A percentile compares a stretch with the other conserved stretches of the same genome.
These are phyloP conservation scores for Salix exigua DNA, from an alignment of 345 rosid genomes.

Conservation along the genomic window DNA sequence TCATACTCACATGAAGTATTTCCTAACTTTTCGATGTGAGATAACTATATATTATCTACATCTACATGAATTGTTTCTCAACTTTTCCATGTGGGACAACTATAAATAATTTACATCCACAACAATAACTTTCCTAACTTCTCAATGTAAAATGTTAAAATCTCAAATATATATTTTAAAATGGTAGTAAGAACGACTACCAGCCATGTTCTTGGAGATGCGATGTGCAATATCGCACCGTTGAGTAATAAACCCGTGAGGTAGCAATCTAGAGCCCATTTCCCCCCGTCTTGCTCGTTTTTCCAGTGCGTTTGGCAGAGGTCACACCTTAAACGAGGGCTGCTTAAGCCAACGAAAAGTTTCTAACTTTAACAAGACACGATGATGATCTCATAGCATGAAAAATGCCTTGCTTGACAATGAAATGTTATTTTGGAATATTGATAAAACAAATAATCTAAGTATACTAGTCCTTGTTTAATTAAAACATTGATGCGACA, in stretches of 20 bases:
- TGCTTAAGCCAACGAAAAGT: neutral
- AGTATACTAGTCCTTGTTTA: neutral
- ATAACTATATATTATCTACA: no score
- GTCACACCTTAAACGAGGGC: neutral
- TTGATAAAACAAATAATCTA: neutral
- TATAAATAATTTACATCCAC: no score
- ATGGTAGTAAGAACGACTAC: neutral
- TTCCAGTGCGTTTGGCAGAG: neutral
- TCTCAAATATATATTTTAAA: no score
- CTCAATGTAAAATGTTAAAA: no score
- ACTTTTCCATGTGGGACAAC: no score
- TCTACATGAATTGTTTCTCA: no score
- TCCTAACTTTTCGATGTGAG: no score
- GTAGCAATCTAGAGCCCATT: neutral
- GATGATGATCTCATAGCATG: neutral
- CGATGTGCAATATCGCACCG: neutral
- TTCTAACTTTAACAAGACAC: neutral
- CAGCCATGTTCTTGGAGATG: neutral
- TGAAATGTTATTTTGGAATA: neutral
- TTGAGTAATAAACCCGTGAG: neutral
- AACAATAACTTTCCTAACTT: no score
- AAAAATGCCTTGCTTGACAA: neutral
- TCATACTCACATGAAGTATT: no score
- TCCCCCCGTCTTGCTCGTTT: neutral
- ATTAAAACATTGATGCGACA: neutral